Evolutionary conservation across 2,329 filamentous ascomycete genomes (phyloP).

Genomic region (Pseudogymnoascus sp.): DNA sequence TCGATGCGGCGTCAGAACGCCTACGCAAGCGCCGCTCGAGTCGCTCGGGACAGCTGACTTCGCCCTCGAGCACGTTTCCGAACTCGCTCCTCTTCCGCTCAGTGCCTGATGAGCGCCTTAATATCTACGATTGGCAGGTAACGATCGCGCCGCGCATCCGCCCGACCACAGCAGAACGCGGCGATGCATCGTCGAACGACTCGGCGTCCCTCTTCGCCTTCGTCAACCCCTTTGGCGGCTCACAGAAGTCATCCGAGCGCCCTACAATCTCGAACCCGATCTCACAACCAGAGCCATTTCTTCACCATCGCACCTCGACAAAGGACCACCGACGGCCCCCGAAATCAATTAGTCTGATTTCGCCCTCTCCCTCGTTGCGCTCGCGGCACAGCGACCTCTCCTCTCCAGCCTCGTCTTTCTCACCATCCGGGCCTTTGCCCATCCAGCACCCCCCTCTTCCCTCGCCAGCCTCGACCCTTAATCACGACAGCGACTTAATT

Average conservation of each 20-base stretch:
- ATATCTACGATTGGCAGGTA: slow-evolving; percentile 50
- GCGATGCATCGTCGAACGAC: slow-evolving; percentile 6
- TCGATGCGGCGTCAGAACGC: slow-evolving; percentile 46
- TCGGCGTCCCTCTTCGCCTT: slow-evolving; percentile 17
- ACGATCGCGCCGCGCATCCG: slow-evolving; percentile 31
- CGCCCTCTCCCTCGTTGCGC: slow-evolving; percentile 51
- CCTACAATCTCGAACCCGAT: slow-evolving; percentile 13
- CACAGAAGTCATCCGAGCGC: background rate
- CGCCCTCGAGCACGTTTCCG: slow-evolving; percentile 23
- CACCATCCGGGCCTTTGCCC: slow-evolving; percentile 36
- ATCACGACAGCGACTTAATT: slow-evolving; percentile 48
- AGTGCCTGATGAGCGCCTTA: slow-evolving; percentile 42
- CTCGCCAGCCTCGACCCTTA: slow-evolving; percentile 44
- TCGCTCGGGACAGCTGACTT: slow-evolving; percentile 45
- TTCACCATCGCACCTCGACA: slow-evolving; percentile 40
- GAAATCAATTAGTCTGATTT: slow-evolving; percentile 43
- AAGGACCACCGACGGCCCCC: slow-evolving; percentile 33
- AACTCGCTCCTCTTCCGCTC: slow-evolving; percentile 49
- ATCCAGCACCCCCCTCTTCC: slow-evolving; percentile 43
- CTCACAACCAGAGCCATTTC: slow-evolving; percentile 25
- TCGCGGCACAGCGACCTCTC: slow-evolving; percentile 53
- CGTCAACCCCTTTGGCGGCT: slow-evolving; percentile 24
- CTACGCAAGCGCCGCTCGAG: slow-evolving; percentile 57
- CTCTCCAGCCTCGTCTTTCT: slow-evolving; percentile 32
- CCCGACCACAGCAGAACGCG: slow-evolving; percentile 25